Conservation (phyloP, 768 basidiomycete species). For the Rhodotorula kratochvilovae region DNA sequence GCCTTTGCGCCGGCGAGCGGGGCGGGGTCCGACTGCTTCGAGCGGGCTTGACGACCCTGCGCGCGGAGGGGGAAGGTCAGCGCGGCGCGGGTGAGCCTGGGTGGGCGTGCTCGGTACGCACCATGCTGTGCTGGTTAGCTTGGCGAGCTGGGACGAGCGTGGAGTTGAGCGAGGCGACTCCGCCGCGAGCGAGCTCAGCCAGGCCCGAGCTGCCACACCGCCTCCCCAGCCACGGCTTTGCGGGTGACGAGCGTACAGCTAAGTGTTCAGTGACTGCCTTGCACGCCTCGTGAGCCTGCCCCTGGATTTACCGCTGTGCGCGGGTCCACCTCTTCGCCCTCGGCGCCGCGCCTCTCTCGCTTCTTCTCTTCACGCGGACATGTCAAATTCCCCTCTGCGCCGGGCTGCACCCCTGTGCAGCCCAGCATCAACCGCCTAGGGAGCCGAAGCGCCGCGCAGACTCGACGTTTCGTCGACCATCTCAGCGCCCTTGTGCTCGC, state of each 20-base stretch:
- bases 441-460: slow-evolving; percentile 6
- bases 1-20: slow-evolving; percentile 24
- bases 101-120: background rate
- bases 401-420: background rate
- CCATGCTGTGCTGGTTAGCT: background rate
- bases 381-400: slow-evolving; percentile 13
- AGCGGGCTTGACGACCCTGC: slow-evolving; percentile 30
- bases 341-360: background rate
- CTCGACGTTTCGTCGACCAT: background rate
- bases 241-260: no score
- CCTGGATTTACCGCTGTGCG: background rate
- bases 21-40: slow-evolving; percentile 31
- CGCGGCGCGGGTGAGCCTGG: background rate
- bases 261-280: background rate
- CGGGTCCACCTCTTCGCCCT: background rate
- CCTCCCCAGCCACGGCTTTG: background rate
- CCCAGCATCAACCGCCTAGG: background rate
- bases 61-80: background rate
- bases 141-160: background rate
- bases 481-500: slow-evolving; percentile 6
- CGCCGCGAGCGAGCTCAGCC: background rate
- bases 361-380: background rate
- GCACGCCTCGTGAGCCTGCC: background rate
- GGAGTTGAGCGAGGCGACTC: background rate
- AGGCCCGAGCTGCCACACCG: background rate